Percentiles rank a stretch among this genome's conserved stretches.
Evolutionary conservation across 305 asterid species (phyloP).

Genomic region (Coffea humblotiana): DNA sequence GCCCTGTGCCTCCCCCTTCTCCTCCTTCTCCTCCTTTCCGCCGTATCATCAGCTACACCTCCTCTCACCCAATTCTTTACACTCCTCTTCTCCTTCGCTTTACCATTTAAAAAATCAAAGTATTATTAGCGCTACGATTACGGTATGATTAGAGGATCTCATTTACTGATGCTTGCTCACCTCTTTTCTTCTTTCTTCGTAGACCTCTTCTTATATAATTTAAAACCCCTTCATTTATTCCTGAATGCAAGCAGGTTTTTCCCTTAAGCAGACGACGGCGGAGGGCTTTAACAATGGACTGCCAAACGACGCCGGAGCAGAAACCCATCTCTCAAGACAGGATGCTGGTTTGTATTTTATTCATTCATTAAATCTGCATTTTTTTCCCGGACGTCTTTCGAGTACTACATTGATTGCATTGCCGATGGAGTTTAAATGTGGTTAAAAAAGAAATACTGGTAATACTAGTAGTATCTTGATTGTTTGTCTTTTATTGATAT

Average conservation of each 20-base stretch:
- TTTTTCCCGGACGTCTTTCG: neutral
- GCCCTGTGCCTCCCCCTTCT: neutral
- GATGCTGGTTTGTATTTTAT: slow-evolving; percentile 20
- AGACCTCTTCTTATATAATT: neutral
- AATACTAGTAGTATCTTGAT: neutral
- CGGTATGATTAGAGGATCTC: slow-evolving; percentile 11
- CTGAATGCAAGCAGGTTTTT: neutral
- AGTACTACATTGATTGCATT: slow-evolving; percentile 3
- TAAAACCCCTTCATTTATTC: neutral
- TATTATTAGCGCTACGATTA: neutral
- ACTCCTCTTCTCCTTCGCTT: slow-evolving; percentile 12
- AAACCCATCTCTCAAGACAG: slow-evolving; percentile 17
- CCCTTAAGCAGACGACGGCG: neutral
- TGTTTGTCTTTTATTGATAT: neutral
- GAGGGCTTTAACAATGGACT: slow-evolving; percentile 6
- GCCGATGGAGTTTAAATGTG: slow-evolving; percentile 1
- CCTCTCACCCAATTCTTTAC: slow-evolving; percentile 35
- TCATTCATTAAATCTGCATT: neutral
- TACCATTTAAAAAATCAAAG: neutral
- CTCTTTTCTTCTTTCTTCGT: neutral
- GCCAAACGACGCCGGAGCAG: slow-evolving; percentile 23
- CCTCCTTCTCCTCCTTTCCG: slow-evolving; percentile 14
- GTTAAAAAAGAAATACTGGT: neutral
- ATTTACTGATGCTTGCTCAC: too few species aligned
- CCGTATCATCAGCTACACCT: slow-evolving; percentile 28